phyloP scores from a whole-genome alignment of 352 stramenopile genomes.

The Phytophthora melonis region DNA sequence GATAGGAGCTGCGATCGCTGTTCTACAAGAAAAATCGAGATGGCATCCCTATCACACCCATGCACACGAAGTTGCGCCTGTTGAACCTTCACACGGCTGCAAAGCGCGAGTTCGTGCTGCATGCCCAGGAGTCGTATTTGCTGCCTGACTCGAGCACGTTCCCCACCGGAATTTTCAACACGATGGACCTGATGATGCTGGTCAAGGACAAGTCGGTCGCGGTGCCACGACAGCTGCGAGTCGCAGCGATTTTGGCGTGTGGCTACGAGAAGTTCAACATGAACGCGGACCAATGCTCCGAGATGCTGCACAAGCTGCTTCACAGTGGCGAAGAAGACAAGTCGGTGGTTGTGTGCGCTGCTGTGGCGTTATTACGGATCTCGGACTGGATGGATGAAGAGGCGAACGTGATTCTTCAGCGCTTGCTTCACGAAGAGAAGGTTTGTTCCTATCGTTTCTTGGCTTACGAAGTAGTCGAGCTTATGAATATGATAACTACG shows the following conservation, averaged over 20 bases:
- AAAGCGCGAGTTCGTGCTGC: constrained; percentile 71
- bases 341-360: constrained; percentile 74
- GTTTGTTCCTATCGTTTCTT: constrained; percentile 22
- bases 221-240: constrained; percentile 66
- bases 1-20: constrained; percentile 73
- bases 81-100: constrained; percentile 77
- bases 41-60: constrained; percentile 50
- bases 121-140: constrained; percentile 72
- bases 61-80: constrained; percentile 81
- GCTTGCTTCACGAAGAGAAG: constrained; percentile 83
- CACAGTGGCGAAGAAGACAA: constrained; percentile 67
- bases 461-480: not conserved
- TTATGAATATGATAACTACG: constrained; percentile 2
- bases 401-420: constrained; percentile 81
- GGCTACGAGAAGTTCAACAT: constrained; percentile 79
- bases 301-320: constrained; percentile 75
- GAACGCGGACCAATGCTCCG: constrained; percentile 63
- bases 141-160: constrained; percentile 60
- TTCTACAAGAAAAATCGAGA: constrained; percentile 75
- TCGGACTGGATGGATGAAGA: constrained; percentile 91
- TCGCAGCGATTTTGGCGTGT: constrained; percentile 80
- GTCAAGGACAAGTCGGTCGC: constrained; percentile 73
- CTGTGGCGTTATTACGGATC: constrained; percentile 74
- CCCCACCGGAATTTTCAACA: constrained; percentile 77
- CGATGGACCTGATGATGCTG: constrained; percentile 88